Base-by-base conservation (phyloP, 2,329 filamentous ascomycete genomes). In the Chrysoporthe puriensis region DNA sequence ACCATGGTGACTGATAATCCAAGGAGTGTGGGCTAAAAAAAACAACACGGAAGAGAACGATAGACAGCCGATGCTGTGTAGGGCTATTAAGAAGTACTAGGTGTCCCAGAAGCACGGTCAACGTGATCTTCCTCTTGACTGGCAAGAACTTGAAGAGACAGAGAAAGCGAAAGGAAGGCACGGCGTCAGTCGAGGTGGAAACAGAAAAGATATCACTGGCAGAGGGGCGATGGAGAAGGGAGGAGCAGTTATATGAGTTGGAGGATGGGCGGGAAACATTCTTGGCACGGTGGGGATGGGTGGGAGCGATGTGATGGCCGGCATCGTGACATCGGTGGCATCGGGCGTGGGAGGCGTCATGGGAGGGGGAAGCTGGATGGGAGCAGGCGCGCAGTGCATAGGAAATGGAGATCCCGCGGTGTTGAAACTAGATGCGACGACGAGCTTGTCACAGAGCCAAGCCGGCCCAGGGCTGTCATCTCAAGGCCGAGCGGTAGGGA, bases 61-160 rank as follows among this genome's bases (percentile, higher is more conserved):
- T 40, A 71, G 67, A 54, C 40, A 63, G 42, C 44, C 59, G 50
- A 54, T 54, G 34, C 34, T 44, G 18, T 48, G 62, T 56, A 68
- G 48, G n/a, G 59, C 57, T 52, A 44, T 64, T 68, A 64, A 64
- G 56, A 64, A 68, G 62, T 67, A 64, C 66, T 67, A 65, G 57
- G 57, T 61, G 43, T 50, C 21, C n/a, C 54, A 57, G 73, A 75
- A 72, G 61, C 72, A 77, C 75, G 76, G 69, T 77, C 75, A 76
- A 77, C 75, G 75, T 74, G 76, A 73, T 74, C 73, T 71, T 72
- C 67, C 58, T 74, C 71, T 75, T 73, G 72, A 70, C 73, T 73
- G 67, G 73, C 71, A 74, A 73, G 72, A 69, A 69, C 67, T 67
- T 66, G 44, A 56, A 43, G 40, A 60, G 57, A 54, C 8, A 50